Conservation (phyloP, 1,139 yeast genomes). For the Debaryomyces nepalensis region DNA sequence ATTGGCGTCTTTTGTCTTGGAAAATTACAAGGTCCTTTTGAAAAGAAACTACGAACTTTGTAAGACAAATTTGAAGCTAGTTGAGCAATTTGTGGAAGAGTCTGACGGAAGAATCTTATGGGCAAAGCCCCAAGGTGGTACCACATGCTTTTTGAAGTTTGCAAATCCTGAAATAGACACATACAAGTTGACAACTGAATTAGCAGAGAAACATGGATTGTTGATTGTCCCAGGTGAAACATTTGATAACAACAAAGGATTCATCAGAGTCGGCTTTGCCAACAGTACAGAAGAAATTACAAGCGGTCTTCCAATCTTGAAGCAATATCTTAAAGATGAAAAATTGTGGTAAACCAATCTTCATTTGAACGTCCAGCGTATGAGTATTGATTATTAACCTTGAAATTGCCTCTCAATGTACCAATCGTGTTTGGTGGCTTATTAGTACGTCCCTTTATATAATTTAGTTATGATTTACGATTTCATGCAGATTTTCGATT, state of each 20-base stretch:
- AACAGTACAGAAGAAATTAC: constrained; percentile 42
- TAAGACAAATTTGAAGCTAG: constrained; percentile 34
- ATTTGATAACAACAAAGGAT: constrained; percentile 44
- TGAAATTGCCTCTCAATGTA: background rate
- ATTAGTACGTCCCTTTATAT: no score
- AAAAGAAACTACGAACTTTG: constrained; percentile 46
- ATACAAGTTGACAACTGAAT: constrained; percentile 35
- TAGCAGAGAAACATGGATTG: constrained; percentile 39
- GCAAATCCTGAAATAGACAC: constrained; percentile 35
- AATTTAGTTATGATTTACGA: no score
- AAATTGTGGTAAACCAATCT: constrained; percentile 1
- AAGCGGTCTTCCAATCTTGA: constrained; percentile 24
- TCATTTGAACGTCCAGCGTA: no score
- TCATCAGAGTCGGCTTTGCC: constrained; percentile 56
- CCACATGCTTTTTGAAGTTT: constrained; percentile 50
- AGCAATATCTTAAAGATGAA: constrained; percentile 11
- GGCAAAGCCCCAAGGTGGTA: constrained; percentile 54
- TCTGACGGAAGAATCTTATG: constrained; percentile 41
- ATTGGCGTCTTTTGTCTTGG: constrained; percentile 50
- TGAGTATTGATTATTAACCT: no score
- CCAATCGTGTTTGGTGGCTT: background rate
- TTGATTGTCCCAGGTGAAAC: constrained; percentile 59
- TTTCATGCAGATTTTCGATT: no score
- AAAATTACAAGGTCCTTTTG: constrained; percentile 37
- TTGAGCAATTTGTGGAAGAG: constrained; percentile 38